Base-by-base conservation (phyloP, 139 green algal genomes). In the Chlorella sp. region DNA sequence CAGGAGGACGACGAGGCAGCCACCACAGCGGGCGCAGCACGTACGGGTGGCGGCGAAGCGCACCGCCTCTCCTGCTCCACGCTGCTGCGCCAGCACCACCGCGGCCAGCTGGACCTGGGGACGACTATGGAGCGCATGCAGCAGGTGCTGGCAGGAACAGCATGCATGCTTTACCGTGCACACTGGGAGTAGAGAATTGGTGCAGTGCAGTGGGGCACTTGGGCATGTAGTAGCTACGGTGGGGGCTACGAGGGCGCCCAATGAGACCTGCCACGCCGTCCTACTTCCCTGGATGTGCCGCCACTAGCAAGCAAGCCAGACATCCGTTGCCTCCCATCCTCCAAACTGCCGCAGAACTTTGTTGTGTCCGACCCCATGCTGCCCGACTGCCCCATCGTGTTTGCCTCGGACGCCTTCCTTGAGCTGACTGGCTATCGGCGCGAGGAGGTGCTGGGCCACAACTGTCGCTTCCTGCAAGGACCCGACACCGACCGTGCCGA, bases 61-160 rank as follows among this genome's bases (percentile, higher is more conserved):
- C 68, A 74, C 68, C 34, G 30, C 68, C 41, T 74, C 18, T n/a
- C 26, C 15, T 34, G 18, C 70, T 41, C 70, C 25, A 11, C 38
- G 23, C 39, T 57, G 34, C 38, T 76, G 70, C 38, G 28, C 38
- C 38, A 56, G 71, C 89, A 98, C 62, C 95, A 94, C 1, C 92
- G 96, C 78, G 93, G 96, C 32, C 96, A 94, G 2, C 86, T 99
- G 44, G 97, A 99, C 85, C 90, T 99, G 87, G 97, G 96, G 23
- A 98, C 97, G 60, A 99, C 97, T 6, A 93, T 99, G 71, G 97
- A 99, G 91, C 95, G 97, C 78, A 97, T 99, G 71, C 95, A 99
- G 91, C 81, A 67, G 55, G 81, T 85, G n/a, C n/a, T n/a, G n/a
- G n/a, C n/a, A n/a, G n/a, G n/a, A n/a, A n/a, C n/a, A n/a, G n/a